These are phyloP conservation scores for Dorcoceras hygrometricum DNA, from an alignment of 257 asterid species.

Conservation along the genomic window DNA sequence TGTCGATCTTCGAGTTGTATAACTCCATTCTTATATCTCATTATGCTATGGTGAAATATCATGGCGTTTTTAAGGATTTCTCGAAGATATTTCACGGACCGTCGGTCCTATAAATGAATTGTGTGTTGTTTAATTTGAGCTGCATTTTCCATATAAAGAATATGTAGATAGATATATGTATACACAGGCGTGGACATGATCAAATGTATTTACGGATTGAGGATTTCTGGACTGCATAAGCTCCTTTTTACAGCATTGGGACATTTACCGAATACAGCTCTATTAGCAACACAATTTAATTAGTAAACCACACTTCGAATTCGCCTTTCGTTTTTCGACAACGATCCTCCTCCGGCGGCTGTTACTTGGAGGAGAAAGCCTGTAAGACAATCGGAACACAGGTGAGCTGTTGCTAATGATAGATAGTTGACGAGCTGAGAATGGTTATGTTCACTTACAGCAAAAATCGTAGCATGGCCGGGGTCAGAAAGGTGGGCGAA, in stretches of 20 bases:
- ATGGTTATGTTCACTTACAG: conserved; percentile 76
- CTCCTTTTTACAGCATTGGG: conserved; percentile 44
- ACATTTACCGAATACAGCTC: conserved; percentile 36
- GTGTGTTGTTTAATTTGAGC: no score
- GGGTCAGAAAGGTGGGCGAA: conserved; percentile 98
- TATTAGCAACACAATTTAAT: conserved; percentile 35
- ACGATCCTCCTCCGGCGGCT: conserved; percentile 22
- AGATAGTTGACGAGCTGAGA: no score
- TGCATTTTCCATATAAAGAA: no score
- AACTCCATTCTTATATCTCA: no score
- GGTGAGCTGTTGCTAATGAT: no score
- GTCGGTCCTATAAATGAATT: no score
- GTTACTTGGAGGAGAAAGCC: conserved; percentile 83
- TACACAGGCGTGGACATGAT: conserved; percentile 28
- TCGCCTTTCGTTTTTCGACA: no score
- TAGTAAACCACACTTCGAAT: conserved; percentile 35
- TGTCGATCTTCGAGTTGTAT: no score
- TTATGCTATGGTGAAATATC: no score
- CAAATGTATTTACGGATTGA: conserved; percentile 26
- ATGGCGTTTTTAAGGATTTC: no score
- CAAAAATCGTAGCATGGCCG: conserved; percentile 85
- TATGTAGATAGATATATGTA: neutral
- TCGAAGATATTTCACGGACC: no score
- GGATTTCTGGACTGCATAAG: conserved; percentile 42
- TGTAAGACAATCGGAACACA: conserved; percentile 30